Evolutionary conservation across 129 eudicot species (phyloP).

Genomic region (Artemisia annua): DNA sequence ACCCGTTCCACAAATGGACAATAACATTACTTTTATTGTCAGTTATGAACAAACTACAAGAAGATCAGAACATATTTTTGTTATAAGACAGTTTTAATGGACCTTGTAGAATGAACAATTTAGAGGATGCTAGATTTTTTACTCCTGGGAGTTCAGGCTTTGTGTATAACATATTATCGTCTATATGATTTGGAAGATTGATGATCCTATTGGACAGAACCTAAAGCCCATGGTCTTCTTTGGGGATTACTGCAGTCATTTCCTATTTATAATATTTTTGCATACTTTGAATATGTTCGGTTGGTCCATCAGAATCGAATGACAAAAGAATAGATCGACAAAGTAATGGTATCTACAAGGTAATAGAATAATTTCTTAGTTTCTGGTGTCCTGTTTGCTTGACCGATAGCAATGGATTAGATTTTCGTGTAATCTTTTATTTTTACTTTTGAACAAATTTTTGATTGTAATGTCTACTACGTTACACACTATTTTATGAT

Average conservation of each 20-base stretch:
- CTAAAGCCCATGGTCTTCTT: conserved; percentile 1
- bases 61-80: conserved; percentile 4
- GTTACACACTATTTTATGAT: too few relatives aligned
- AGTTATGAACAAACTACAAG: background rate
- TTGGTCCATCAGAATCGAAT: background rate
- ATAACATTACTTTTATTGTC: background rate
- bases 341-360: too few relatives aligned
- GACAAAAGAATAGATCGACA: background rate
- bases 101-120: conserved; percentile 12
- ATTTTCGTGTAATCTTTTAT: too few relatives aligned
- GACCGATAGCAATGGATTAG: too few relatives aligned
- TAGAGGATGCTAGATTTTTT: conserved; percentile 35
- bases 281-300: background rate
- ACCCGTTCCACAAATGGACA: conserved; percentile 49
- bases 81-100: background rate
- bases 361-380: too few relatives aligned
- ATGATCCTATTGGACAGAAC: background rate
- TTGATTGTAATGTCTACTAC: too few relatives aligned
- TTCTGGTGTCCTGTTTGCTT: too few relatives aligned
- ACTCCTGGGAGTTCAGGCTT: conserved; percentile 14
- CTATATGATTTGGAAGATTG: background rate
- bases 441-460: too few relatives aligned
- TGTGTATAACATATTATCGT: conserved; percentile 11
- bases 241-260: conserved; percentile 1
- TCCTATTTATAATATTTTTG: background rate